Evolutionary conservation across 257 asterid genomes (phyloP).

Genomic region (Plectranthus barbatus): DNA sequence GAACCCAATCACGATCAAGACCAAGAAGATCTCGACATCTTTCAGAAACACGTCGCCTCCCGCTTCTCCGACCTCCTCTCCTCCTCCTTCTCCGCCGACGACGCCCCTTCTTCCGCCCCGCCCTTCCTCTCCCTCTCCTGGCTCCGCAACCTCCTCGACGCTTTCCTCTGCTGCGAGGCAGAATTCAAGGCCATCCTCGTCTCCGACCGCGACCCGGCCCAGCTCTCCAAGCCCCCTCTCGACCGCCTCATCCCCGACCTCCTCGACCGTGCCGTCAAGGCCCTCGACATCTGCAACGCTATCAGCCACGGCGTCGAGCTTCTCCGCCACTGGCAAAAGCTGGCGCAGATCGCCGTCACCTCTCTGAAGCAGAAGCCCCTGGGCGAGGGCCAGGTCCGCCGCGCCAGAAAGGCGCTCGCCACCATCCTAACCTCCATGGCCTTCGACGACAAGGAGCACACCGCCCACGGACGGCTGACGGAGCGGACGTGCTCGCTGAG

Average conservation of each 20-base stretch:
- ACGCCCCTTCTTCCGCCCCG: conserved; percentile 22
- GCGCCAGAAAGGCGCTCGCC: conserved; percentile 57
- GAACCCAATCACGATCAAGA: conserved; percentile 61
- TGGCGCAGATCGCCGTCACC: conserved; percentile 51
- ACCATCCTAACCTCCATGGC: conserved; percentile 54
- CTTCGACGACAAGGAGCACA: conserved; percentile 53
- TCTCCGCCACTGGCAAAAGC: conserved; percentile 60
- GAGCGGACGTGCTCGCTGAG: conserved; percentile 65
- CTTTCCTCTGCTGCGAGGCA: conserved; percentile 79
- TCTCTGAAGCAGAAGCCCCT: conserved; percentile 50
- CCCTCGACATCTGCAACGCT: conserved; percentile 76
- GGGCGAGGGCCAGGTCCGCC: conserved; percentile 75
- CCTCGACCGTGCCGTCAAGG: conserved; percentile 59
- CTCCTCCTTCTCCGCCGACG: conserved; percentile 1
- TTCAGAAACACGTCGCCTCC: conserved; percentile 66
- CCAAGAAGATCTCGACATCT: conserved; percentile 70
- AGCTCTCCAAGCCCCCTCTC: conserved; percentile 59
- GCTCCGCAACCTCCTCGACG: conserved; percentile 68
- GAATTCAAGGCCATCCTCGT: conserved; percentile 71
- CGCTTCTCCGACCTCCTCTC: conserved; percentile 64
- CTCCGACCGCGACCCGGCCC: conserved; percentile 62
- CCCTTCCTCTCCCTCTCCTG: conserved; percentile 63
- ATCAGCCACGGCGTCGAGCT: conserved; percentile 69
- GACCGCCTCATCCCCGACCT: conserved; percentile 75
- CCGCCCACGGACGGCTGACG: conserved; percentile 35